Evolutionary conservation across 2,329 filamentous ascomycete species (phyloP), one percentile per base, ranked within the genome.

Genomic region (Apiospora aurea): DNA sequence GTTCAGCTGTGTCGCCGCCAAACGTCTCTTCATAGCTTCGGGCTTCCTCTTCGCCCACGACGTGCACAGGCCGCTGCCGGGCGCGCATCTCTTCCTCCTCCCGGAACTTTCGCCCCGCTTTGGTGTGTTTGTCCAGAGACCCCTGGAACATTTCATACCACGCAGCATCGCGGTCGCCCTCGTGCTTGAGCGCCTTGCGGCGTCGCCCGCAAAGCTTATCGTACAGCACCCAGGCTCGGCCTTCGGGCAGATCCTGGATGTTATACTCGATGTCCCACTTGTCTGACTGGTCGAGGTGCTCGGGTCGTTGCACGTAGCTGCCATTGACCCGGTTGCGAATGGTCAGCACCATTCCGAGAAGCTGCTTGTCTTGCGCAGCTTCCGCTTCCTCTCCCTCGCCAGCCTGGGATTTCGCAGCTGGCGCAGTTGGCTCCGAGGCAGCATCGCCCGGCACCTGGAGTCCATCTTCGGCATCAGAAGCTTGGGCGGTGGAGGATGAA

Each of bases 231-330:
- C 80, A 81, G 1, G 88, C 89, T 13, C 84, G 82, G 0, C 79
- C 74, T 2, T 81, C 74, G 0, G 81, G 70, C 1, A 95, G 84
- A 75, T 95, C 92, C 66, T 88, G 87, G 67, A 98, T 83, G 47
- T 91, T 87, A 81, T 97, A 98, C 76, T 96, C 90, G n/a, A 98
- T 84, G 0, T 83, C 80, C 95, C 95, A 98, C 78, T 75, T 90
- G 72, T 79, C 80, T 7, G 13, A 26, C 18, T 77, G 44, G 0
- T 69, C 80, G 66, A 92, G 79, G 0, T 85, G 76, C 1, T 82
- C 75, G 0, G 94, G 93, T 3, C 94, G 90, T 0, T 83, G 78
- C 0, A 94, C 89, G 70, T 88, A 87, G 16, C 83, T 70, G 24
- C 88, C 91, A 77, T 96, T 92, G 70, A 97, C 88, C 74, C 88